Evolutionary conservation across 106 monocot species (phyloP), one percentile per base, ranked within the genome.

Genomic region (Gastrodia elata): DNA sequence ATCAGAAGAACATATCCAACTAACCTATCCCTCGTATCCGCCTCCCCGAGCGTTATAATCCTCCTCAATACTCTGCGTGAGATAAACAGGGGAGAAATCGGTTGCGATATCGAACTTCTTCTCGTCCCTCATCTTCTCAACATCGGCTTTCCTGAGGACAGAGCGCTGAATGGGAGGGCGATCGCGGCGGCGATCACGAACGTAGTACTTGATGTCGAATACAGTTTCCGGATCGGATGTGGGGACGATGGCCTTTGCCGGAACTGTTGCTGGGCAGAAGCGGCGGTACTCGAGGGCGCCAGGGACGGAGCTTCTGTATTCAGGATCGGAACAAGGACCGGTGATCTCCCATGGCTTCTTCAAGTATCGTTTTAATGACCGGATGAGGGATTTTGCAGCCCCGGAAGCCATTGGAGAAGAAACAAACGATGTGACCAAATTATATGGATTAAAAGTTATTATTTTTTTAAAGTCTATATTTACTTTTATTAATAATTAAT

Each of bases 291-390:
- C 95, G 36, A 69, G 64, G n/a, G 95, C 95, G 0, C 24, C 73
- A 6, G 95, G 95, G 15, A 92, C 38, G 18, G 92, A 82, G 73
- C 30, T 68, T 49, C 81, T 77, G 84, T 96, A 96, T 84, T 96
- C 95, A 2, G 95, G 95, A 36, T 80, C 43, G 33, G 95, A 34
- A 84, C 92, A 92, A 16, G 95, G 95, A 7, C 95, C 95, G 26
- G 95, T 96, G 82, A 96, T 83, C 81, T 96, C 92, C 95, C 95
- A 96, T 8, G 95, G 95, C 77, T 86, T 88, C 80, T 96, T 96
- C 68, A 96, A 65, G 89, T 77, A 86, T 20, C 78, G 76, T 41
- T 43, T 70, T 11, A 96, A 74, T 5, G 74, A 57, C 48, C 89
- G 85, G 59, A 88, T 4, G 8, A 96, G 9, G n/a, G 87, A 81